phyloP scores from a whole-genome alignment of 2,329 filamentous ascomycete genomes.

The Tolypocladium endophyticum region DNA sequence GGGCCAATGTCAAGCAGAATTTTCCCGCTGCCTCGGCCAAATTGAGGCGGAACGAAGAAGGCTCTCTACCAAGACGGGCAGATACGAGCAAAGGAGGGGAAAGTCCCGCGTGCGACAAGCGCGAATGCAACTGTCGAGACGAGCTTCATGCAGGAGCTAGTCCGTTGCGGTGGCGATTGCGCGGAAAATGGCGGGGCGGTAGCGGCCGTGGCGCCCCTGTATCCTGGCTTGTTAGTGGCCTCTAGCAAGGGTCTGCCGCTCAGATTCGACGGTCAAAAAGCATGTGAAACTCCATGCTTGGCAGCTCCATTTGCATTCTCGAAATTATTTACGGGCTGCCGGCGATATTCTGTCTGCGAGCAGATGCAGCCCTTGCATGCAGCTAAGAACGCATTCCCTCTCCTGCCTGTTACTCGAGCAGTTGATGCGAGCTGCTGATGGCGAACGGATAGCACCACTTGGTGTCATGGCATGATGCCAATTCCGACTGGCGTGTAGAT shows the following conservation, averaged over 20 bases:
- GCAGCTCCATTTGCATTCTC: background rate
- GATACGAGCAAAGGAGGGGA: background rate
- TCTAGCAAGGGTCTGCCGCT: background rate
- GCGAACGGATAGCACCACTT: background rate
- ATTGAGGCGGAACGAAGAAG: background rate
- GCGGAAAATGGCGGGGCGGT: slow-evolving; percentile 3
- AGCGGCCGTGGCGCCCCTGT: background rate
- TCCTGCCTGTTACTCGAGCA: background rate
- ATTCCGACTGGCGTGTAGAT: background rate
- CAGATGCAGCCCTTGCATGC: background rate
- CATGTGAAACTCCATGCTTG: background rate
- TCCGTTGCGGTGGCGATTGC: background rate
- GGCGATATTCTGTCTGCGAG: background rate
- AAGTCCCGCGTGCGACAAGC: background rate
- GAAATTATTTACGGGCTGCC: background rate
- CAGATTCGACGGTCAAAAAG: background rate
- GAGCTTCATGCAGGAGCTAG: background rate
- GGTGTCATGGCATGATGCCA: background rate
- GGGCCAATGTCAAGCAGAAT: background rate
- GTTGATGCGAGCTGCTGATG: background rate
- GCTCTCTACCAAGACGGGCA: background rate
- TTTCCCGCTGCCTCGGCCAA: background rate
- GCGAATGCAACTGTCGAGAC: background rate
- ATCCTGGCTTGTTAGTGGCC: background rate
- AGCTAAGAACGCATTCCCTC: background rate